Base-by-base conservation (phyloP, 164 flowering plant genomes). In the Tinospora cordifolia region DNA sequence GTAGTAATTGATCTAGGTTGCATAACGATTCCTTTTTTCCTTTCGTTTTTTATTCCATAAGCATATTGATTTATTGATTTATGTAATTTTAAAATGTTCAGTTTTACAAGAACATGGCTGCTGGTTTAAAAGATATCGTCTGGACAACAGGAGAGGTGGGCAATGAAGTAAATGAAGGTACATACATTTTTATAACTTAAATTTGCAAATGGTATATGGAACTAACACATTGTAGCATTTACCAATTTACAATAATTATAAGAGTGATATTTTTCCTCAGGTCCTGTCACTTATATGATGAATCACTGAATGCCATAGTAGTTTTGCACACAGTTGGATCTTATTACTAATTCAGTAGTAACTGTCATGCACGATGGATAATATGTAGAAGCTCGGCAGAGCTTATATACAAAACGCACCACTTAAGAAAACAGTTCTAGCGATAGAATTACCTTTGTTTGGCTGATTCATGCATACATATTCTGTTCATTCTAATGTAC, bases 31-130 rank as follows among this genome's bases (percentile, higher is more conserved):
- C 47, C 14, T 44, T 44, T 14, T 5, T 44, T 9, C 12, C 12
- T 44, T 14, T 44, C 24, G 9, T 21, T 54, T 54, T 54, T 21
- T n/a, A 9, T 54, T 54, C 24, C 21, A 22, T 11, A 44, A 9
- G 13, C 40, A 41, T 38, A 66, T 63, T 38, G n/a, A 60, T 38
- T 62, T 27, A 58, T 34, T 22, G 7, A 14, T 24, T 60, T 17
- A 9, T 46, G 36, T 59, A 13, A 14, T 30, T 41, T 26, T 66
- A 27, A 12, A 41, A 26, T 74, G 25, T 62, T 57, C 85, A 87
- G 91, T 84, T 87, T 58, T 87, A 87, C 84, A 87, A 85, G 75
- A 85, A 74, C 72, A 81, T 87, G 36, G 71, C 91, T 15, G 72
- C 83, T 64, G 88, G 89, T 65, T 71, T 85, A 84, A 81, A 83